Base-by-base conservation (phyloP, 2,329 filamentous ascomycete genomes). In the Leptographium wingfieldii region DNA sequence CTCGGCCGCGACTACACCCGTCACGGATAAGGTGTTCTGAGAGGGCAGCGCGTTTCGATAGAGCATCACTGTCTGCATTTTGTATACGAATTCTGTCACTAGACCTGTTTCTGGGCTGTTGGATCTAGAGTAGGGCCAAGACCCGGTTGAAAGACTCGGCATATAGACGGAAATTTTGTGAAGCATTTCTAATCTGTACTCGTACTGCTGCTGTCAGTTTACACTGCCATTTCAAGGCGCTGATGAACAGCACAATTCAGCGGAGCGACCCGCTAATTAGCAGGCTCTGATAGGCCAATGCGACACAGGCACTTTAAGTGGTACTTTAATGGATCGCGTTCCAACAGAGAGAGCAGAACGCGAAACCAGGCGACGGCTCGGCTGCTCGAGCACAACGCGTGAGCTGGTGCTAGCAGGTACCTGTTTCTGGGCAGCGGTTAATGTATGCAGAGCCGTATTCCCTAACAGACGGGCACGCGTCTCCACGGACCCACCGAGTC, bases 401-500 rank as follows among this genome's bases (percentile, higher is more conserved):
- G n/a, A 10, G 5, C 1, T 3, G 1, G 1, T 51, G 63, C 46
- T 65, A 57, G 53, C 51, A 29, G 58, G 59, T 64, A 64, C 63
- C 12, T 63, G 0, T 0, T 0, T 1, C 3, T 1, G 5, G 25
- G 29, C 16, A 27, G 6, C 12, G 1, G 1, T 12, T 19, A 7
- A 2, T 11, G 19, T n/a, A 4, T 31, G 6, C 0, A 5, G 3
- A 12, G 0, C 62, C 14, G 63, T 64, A 62, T 49, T 59, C 25
- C 12, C 29, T 62, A 64, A 48, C 63, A 59, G 3, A 2, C 11
- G 10, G 9, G 43, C 59, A 60, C 59, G 52, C 40, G 40, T 38
- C 38, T 12, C 6, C 59, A 5, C 63, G 33, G 54, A 56, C 58
- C 55, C 40, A 40, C 62, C 60, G 63, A 63, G 62, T 57, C 10